Conservation (phyloP, 208 protist species). For the Sergeia podlipaevii region DNA sequence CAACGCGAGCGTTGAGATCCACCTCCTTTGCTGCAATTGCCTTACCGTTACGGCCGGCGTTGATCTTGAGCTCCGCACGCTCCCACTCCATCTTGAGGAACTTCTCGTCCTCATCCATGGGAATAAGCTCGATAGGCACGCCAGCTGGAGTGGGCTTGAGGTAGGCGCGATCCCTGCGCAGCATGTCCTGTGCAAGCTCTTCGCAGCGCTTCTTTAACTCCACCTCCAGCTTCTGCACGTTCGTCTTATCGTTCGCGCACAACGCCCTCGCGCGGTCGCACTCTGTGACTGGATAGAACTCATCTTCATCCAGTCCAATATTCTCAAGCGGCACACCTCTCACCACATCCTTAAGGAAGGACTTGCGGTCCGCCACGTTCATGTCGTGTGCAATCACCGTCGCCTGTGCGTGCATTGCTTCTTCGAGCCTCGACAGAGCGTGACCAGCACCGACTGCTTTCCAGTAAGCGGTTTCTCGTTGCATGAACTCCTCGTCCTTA, state of each 20-base stretch:
- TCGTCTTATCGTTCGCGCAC: conserved; percentile 33
- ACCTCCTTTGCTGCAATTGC: conserved; percentile 30
- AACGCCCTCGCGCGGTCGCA: conserved; percentile 32
- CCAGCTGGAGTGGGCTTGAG: conserved; percentile 43
- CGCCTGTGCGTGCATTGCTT: conserved; percentile 23
- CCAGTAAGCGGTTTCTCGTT: conserved; percentile 41
- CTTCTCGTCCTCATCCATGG: conserved; percentile 32
- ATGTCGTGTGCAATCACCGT: conserved; percentile 26
- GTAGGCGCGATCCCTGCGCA: conserved; percentile 25
- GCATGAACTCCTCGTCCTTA: conserved; percentile 36
- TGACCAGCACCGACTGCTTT: conserved; percentile 42
- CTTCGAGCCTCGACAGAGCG: conserved; percentile 36
- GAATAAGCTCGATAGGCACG: conserved; percentile 15
- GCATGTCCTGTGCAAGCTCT: conserved; percentile 35
- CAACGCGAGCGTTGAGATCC: conserved; percentile 31
- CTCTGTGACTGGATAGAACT: conserved; percentile 36
- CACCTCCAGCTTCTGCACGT: conserved; percentile 56
- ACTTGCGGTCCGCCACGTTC: conserved; percentile 22
- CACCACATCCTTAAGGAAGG: conserved; percentile 59
- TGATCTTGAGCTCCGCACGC: conserved; percentile 29
- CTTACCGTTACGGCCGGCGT: conserved; percentile 11
- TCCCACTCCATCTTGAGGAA: conserved; percentile 46
- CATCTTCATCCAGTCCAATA: conserved; percentile 47
- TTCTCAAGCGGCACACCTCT: conserved; percentile 61
- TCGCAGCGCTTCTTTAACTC: conserved; percentile 55